Evolutionary conservation across 176 grass and related monocot genomes (phyloP).

Genomic region (Phoenix roebelenii): DNA sequence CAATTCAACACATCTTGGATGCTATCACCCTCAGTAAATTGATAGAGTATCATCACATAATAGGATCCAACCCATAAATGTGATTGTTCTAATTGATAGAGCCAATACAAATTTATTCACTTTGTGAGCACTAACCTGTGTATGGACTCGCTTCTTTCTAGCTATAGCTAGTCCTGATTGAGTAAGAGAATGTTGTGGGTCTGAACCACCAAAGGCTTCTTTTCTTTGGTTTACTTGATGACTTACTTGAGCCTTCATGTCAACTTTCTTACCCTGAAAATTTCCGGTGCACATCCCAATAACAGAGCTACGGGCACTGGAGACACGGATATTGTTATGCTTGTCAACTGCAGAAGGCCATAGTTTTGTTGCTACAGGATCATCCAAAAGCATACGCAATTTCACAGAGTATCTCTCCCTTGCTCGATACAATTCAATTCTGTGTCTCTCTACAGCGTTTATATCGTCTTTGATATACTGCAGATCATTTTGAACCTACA

Average conservation of each 20-base stretch:
- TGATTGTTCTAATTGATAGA: too few relatives aligned
- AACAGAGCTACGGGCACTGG: conserved; percentile 46
- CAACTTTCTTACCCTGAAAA: conserved; percentile 61
- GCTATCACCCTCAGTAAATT: too few relatives aligned
- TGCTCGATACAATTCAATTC: conserved; percentile 66
- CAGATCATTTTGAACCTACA: conserved; percentile 92
- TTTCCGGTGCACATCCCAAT: conserved; percentile 42
- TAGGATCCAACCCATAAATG: not conserved
- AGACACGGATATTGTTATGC: conserved; percentile 40
- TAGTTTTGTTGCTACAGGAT: conserved; percentile 52
- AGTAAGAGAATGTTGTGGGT: conserved; percentile 43
- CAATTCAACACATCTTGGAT: too few relatives aligned
- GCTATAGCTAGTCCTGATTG: conserved; percentile 73
- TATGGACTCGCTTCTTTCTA: conserved; percentile 82
- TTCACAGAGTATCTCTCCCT: conserved; percentile 97
- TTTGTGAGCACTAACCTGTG: conserved; percentile 42
- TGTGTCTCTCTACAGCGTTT: conserved; percentile 69
- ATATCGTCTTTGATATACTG: conserved; percentile 99
- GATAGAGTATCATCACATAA: not conserved
- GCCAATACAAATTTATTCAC: too few relatives aligned
- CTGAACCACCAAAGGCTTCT: conserved; percentile 51
- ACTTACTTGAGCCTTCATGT: conserved; percentile 56
- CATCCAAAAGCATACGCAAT: conserved; percentile 85
- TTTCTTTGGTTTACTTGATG: conserved; percentile 83
- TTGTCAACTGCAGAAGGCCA: conserved; percentile 54